Conservation (phyloP, 495 filamentous ascomycete genomes). For the Wilcoxina mikolae region DNA sequence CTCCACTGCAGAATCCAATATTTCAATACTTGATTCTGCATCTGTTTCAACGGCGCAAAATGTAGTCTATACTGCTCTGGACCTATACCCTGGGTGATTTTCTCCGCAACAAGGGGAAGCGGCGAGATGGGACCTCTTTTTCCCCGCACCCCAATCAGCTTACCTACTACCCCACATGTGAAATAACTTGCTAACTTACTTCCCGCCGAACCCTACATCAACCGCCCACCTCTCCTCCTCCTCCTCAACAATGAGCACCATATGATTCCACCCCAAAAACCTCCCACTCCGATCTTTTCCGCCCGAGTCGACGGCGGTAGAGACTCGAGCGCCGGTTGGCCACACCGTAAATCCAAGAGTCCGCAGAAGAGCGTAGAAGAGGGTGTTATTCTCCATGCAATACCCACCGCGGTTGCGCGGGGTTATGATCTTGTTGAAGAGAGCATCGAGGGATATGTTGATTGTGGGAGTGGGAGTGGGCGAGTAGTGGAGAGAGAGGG, state of each 20-base stretch:
- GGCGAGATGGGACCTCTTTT: conserved; percentile 39
- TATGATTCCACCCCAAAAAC: conserved; percentile 36
- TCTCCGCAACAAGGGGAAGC: conserved; percentile 35
- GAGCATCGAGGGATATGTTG: conserved; percentile 23
- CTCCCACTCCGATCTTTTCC: conserved; percentile 13
- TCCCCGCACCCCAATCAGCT: not conserved
- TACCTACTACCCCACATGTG: not conserved
- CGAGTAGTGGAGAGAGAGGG: conserved; percentile 36
- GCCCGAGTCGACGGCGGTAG: not conserved
- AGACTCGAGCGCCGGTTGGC: conserved; percentile 32
- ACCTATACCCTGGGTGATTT: conserved; percentile 33
- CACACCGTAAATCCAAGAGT: conserved; percentile 47
- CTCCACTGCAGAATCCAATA: conserved; percentile 53
- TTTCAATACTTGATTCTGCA: conserved; percentile 32
- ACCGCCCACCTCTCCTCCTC: conserved; percentile 49
- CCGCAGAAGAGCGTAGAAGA: conserved; percentile 50
- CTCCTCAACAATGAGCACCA: conserved; percentile 47
- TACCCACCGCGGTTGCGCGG: conserved; percentile 47
- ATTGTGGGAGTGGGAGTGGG: not conserved
- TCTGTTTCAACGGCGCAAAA: conserved; percentile 35
- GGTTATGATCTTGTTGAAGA: conserved; percentile 57
- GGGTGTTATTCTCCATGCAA: conserved; percentile 59
- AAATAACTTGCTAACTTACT: conserved; percentile 17
- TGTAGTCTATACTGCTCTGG: conserved; percentile 38
- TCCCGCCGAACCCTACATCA: conserved; percentile 58